Percentiles rank a stretch among this genome's conserved stretches.
These are phyloP conservation scores for Collybiopsis luxurians DNA, from an alignment of 768 basidiomycete genomes.

Conservation along the genomic window DNA sequence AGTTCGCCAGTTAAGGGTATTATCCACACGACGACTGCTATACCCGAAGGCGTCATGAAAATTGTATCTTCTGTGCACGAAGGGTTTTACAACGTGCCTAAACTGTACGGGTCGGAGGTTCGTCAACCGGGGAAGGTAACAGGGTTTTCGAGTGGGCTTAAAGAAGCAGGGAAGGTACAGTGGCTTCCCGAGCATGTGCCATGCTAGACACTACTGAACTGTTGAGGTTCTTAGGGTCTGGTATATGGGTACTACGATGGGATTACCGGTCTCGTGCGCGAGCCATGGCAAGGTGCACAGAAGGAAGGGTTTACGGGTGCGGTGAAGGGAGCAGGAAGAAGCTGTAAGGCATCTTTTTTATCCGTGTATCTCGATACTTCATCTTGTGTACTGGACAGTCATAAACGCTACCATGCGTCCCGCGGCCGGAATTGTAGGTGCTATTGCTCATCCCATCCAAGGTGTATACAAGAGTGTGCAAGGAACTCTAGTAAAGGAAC, in stretches of 20 bases:
- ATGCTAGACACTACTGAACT: too few relatives aligned
- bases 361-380: neutral
- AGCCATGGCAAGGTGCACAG: conserved; percentile 30
- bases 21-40: conserved; percentile 43
- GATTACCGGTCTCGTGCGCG: conserved; percentile 31
- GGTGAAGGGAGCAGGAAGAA: conserved; percentile 32
- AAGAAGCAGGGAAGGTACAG: conserved; percentile 45
- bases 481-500: conserved; percentile 24
- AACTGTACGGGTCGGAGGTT: conserved; percentile 39
- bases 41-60: conserved; percentile 46
- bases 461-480: conserved; percentile 37
- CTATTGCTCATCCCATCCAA: conserved; percentile 25
- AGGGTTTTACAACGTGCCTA: conserved; percentile 41
- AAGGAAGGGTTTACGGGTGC: conserved; percentile 34
- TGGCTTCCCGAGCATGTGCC: neutral
- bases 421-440: conserved; percentile 31
- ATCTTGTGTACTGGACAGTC: conserved; percentile 22
- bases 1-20: conserved; percentile 42
- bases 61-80: conserved; percentile 41
- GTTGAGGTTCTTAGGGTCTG: too few relatives aligned
- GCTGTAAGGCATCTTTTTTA: conserved; percentile 21
- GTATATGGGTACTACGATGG: conserved; percentile 35
- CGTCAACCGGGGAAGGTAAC: conserved; percentile 39
- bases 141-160: conserved; percentile 39
- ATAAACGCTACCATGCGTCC: conserved; percentile 30